Evolutionary conservation across 2,329 filamentous ascomycete species (phyloP).

Genomic region (Pseudogymnoascus sp.): DNA sequence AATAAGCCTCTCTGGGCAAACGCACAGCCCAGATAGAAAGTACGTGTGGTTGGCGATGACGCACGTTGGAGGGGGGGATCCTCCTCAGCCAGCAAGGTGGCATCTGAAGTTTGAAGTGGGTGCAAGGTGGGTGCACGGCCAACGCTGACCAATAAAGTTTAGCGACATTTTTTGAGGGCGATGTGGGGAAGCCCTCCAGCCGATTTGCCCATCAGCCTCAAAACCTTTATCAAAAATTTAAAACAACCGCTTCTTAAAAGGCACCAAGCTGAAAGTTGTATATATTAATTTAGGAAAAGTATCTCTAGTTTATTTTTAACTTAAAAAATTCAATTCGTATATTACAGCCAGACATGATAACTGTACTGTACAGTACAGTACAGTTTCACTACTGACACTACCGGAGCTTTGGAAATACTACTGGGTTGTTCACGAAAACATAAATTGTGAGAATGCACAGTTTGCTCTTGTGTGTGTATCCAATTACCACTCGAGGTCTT

Average conservation of each 20-base stretch:
- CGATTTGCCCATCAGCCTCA: not conserved
- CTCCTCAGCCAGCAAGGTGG: conserved; percentile 6
- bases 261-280: not conserved
- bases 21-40: conserved; percentile 1
- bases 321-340: not conserved
- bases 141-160: conserved; percentile 4
- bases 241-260: not conserved
- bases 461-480: not conserved
- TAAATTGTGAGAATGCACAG: not conserved
- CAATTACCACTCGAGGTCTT: conserved; percentile 25
- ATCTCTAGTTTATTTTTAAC: not conserved
- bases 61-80: not conserved
- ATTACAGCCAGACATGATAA: not conserved
- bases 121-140: not conserved
- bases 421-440: not conserved
- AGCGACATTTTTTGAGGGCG: not conserved
- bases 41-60: conserved; percentile 5
- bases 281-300: not conserved
- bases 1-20: not conserved
- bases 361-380: not conserved
- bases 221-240: not conserved
- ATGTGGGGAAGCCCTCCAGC: no score
- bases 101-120: conserved; percentile 7
- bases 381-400: not conserved
- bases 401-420: not conserved